These are phyloP conservation scores for Pisolithus tinctorius DNA, from an alignment of 768 basidiomycete genomes.

Conservation along the genomic window DNA sequence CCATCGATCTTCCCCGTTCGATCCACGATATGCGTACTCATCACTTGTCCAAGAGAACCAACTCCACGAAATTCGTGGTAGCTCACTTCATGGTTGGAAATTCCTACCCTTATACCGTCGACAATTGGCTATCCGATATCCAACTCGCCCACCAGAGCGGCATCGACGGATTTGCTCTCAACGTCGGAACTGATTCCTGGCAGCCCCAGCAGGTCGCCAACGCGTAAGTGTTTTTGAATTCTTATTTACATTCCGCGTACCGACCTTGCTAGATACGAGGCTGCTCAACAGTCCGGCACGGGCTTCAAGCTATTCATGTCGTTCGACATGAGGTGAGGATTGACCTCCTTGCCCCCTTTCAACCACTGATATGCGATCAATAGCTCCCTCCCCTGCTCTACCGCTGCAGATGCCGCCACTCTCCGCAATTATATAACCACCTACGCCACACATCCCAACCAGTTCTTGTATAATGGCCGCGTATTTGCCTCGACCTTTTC, in stretches of 20 bases:
- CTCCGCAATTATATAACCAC: slow-evolving; percentile 49
- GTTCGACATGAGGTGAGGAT: slow-evolving; percentile 67
- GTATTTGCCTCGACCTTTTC: slow-evolving; percentile 67
- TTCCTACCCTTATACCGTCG: slow-evolving; percentile 49
- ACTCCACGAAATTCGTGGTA: slow-evolving; percentile 39
- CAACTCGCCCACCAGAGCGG: slow-evolving; percentile 47
- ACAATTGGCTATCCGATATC: slow-evolving; percentile 45
- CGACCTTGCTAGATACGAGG: slow-evolving; percentile 39
- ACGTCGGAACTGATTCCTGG: slow-evolving; percentile 61
- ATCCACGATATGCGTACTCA: not conserved
- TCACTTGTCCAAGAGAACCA: slow-evolving; percentile 8
- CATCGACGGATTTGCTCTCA: slow-evolving; percentile 68
- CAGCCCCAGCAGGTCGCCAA: slow-evolving; percentile 53
- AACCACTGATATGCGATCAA: not conserved
- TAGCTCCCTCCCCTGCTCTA: slow-evolving; percentile 51
- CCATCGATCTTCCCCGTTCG: slow-evolving; percentile 6
- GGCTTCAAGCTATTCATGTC: slow-evolving; percentile 72
- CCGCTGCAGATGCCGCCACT: slow-evolving; percentile 38
- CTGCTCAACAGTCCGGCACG: slow-evolving; percentile 44
- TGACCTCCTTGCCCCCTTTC: not conserved
- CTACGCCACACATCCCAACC: slow-evolving; percentile 52
- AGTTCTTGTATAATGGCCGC: slow-evolving; percentile 40
- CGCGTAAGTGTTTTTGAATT: slow-evolving; percentile 39
- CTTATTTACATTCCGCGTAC: not conserved
- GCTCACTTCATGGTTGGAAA: slow-evolving; percentile 63